A percentile compares a stretch with the other conserved stretches of the same genome.
These are phyloP conservation scores for Dissophora ornata DNA, from an alignment of 192 early-diverging fungal genomes.

Conservation along the genomic window DNA sequence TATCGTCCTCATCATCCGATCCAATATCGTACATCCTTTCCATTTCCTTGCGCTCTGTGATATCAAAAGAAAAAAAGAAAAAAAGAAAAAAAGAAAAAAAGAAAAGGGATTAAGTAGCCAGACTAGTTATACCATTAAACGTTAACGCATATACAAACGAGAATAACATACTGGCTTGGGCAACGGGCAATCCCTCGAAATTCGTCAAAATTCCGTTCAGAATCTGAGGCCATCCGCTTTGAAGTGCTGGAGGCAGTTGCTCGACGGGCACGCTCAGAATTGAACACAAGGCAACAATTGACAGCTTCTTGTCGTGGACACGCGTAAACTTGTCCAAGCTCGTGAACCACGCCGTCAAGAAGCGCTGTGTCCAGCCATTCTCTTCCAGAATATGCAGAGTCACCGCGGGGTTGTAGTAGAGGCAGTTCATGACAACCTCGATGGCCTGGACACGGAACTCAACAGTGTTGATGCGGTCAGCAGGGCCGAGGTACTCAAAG, in stretches of 20 bases:
- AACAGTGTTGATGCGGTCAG: conserved; percentile 68
- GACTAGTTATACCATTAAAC: neutral
- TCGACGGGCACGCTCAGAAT: conserved; percentile 79
- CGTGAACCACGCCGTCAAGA: conserved; percentile 84
- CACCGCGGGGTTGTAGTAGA: conserved; percentile 88
- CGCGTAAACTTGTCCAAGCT: conserved; percentile 79
- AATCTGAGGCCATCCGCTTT: conserved; percentile 78
- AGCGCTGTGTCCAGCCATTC: conserved; percentile 76
- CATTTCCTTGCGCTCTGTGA: conserved; percentile 64
- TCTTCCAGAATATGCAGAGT: conserved; percentile 85
- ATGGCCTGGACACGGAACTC: conserved; percentile 80
- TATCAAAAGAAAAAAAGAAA: too few species aligned
- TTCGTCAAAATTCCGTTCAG: conserved; percentile 76
- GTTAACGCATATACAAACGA: neutral
- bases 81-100: neutral
- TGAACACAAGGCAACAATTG: conserved; percentile 80
- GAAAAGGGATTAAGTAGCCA: neutral
- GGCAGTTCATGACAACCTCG: conserved; percentile 84
- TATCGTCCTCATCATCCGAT: conserved; percentile 70
- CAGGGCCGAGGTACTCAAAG: conserved; percentile 69
- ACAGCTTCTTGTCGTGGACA: conserved; percentile 95
- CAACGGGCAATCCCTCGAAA: conserved; percentile 79
- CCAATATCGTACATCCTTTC: conserved; percentile 69
- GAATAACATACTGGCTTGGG: conserved; percentile 63
- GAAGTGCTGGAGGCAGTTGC: conserved; percentile 77